A percentile compares a stretch with the other conserved stretches of the same genome.
phyloP scores from a whole-genome alignment of 2,329 filamentous ascomycete species.

The Trichoderma oligosporum region DNA sequence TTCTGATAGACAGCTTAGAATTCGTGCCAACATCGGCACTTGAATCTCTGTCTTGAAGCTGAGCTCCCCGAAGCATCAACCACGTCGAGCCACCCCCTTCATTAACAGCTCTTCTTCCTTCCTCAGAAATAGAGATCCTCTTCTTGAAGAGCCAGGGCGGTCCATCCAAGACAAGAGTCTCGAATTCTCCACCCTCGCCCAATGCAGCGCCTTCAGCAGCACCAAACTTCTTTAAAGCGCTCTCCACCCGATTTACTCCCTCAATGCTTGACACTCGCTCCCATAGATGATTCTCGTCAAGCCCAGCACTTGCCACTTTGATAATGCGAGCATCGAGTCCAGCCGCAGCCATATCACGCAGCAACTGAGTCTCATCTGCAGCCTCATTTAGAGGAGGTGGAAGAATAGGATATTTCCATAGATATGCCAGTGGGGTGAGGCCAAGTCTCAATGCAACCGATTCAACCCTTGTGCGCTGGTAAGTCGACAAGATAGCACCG shows the following conservation, averaged over 20 bases:
- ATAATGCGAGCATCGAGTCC: slow-evolving; percentile 86
- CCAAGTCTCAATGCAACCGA: slow-evolving; percentile 83
- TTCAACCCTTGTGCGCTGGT: slow-evolving; percentile 94
- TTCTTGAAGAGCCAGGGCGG: slow-evolving; percentile 69
- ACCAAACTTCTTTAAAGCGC: slow-evolving; percentile 64
- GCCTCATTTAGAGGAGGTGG: slow-evolving; percentile 43
- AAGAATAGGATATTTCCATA: slow-evolving; percentile 86
- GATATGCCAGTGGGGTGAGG: slow-evolving; percentile 74
- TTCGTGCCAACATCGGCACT: slow-evolving; percentile 12
- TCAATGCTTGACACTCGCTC: slow-evolving; percentile 63
- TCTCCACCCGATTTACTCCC: slow-evolving; percentile 46
- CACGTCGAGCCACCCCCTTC: slow-evolving; percentile 78
- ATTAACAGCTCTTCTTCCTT: slow-evolving; percentile 49
- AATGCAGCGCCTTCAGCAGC: slow-evolving; percentile 66
- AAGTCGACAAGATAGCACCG: slow-evolving; percentile 89
- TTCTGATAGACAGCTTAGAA: slow-evolving; percentile 39
- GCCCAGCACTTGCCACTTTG: slow-evolving; percentile 87
- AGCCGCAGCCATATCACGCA: slow-evolving; percentile 75
- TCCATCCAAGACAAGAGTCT: slow-evolving; percentile 84
- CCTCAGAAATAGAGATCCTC: slow-evolving; percentile 59
- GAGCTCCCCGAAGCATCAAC: slow-evolving; percentile 59
- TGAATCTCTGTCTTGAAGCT: slow-evolving; percentile 43
- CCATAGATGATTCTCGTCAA: slow-evolving; percentile 80
- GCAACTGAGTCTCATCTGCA: slow-evolving; percentile 52
- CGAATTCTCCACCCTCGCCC: slow-evolving; percentile 94